Evolutionary conservation across 2,329 filamentous ascomycete genomes (phyloP), one percentile per base, ranked within the genome.

Genomic region (Gremmenia infestans): DNA sequence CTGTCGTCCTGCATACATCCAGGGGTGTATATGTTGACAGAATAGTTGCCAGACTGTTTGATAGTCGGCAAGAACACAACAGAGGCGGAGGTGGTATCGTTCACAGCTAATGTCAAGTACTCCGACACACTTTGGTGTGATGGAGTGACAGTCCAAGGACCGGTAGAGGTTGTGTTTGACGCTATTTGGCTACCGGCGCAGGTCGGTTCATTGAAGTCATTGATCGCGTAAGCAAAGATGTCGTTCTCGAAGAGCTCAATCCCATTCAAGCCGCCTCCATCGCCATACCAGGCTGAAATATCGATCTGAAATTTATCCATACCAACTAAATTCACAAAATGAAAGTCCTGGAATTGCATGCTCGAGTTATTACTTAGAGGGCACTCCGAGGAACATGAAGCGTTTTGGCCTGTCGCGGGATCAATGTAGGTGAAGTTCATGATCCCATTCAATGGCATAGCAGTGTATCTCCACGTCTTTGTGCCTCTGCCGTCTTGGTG

Each of bases 341-440:
- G 81, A 69, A 97, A 99, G 67, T 99, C 94, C 71, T 97, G 92
- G 64, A 83, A 95, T 50, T 78, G 72, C 50, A 86, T 71, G 5
- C 78, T 81, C 17, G 78, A 73, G 66, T 90, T 83, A 67, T 85
- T 78, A 60, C 88, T 91, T 48, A 99, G 79, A n/a, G 92, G 89
- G 66, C 94, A 99, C 67, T 83, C 80, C 59, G 85, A 87, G 52
- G 92, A 91, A 73, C 94, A 99, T 55, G 81, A 85, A 32, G 76
- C 73, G 54, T 86, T 86, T 50, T 81, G 75, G 25, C 88, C 87
- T 1, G 83, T 88, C 40, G 70, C 76, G 23, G 88, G 86, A 67
- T 97, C 91, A 60, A 86, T 85, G 65, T 94, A 97, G 39, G 91
- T 96, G 68, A 99, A 80, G 72, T 97, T 97, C 85, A 99, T 89